Conservation (phyloP, 352 stramenopile species). For the Pythium myriotylum region DNA sequence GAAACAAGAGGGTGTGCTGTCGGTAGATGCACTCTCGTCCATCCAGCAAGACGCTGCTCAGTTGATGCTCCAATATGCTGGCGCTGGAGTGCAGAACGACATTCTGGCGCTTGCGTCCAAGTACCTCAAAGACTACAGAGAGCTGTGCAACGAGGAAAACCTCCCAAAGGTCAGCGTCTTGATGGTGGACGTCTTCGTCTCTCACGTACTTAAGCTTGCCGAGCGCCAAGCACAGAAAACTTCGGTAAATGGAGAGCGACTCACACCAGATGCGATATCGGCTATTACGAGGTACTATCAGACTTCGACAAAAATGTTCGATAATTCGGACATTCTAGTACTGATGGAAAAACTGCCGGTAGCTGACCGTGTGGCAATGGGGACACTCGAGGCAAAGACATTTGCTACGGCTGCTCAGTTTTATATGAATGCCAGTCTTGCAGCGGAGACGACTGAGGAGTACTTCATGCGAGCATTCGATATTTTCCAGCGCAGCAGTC, state of each 20-base stretch:
- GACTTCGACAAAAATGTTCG: conserved; percentile 79
- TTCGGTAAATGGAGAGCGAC: conserved; percentile 10
- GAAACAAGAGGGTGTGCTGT: conserved; percentile 35
- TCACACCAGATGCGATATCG: conserved; percentile 37
- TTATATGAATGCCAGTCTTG: conserved; percentile 50
- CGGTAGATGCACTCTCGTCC: conserved; percentile 27
- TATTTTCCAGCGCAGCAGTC: conserved; percentile 51
- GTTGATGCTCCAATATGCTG: conserved; percentile 71
- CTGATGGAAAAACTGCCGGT: conserved; percentile 53
- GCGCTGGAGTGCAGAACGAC: conserved; percentile 65
- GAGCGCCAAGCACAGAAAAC: conserved; percentile 59
- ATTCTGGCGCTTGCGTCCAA: conserved; percentile 72
- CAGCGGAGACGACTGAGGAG: conserved; percentile 46
- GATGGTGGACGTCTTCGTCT: conserved; percentile 85
- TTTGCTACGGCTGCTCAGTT: conserved; percentile 69
- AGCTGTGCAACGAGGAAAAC: conserved; percentile 64
- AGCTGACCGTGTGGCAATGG: conserved; percentile 55
- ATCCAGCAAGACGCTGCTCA: conserved; percentile 40
- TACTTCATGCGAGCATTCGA: conserved; percentile 63
- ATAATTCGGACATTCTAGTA: conserved; percentile 76
- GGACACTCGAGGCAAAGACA: conserved; percentile 63
- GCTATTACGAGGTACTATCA: conserved; percentile 71
- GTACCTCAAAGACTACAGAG: conserved; percentile 77
- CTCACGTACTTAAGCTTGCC: conserved; percentile 75
- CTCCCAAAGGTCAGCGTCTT: conserved; percentile 74